Evolutionary conservation across 2,329 filamentous ascomycete genomes (phyloP).

Genomic region (Phaeosphaeriaceae sp.): DNA sequence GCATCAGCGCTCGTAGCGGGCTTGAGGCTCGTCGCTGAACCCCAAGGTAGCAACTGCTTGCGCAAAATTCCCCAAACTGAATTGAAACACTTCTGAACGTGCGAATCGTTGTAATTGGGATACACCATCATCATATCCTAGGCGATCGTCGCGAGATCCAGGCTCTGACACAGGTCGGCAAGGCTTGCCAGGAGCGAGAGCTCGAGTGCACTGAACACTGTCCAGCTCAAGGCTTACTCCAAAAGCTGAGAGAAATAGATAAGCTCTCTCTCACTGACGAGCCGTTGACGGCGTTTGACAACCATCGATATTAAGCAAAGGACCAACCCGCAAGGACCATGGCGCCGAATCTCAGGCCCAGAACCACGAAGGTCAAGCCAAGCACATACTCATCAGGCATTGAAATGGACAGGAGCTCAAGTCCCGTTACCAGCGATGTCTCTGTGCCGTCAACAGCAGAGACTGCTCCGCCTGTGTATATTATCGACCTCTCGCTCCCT

Average conservation of each 20-base stretch:
- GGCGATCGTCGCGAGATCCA: too few species aligned
- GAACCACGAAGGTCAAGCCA: not conserved
- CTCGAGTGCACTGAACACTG: too few species aligned
- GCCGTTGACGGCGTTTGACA: too few species aligned
- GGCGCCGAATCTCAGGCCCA: not conserved
- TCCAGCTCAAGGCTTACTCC: too few species aligned
- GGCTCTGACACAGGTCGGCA: too few species aligned
- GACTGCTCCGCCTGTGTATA: constrained; percentile 47
- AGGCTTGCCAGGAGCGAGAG: too few species aligned
- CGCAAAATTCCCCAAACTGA: not conserved
- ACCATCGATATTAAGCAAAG: too few species aligned
- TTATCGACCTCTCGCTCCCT: constrained; percentile 63
- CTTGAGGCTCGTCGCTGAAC: not conserved
- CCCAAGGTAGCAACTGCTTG: not conserved
- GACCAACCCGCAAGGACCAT: not conserved
- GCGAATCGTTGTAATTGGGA: too few species aligned
- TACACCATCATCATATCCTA: too few species aligned
- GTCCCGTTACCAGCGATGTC: not conserved
- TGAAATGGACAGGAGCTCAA: not conserved
- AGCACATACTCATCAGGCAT: not conserved
- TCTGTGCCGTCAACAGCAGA: not conserved
- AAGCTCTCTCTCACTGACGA: too few species aligned
- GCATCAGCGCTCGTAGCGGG: not conserved
- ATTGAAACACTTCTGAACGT: too few species aligned
- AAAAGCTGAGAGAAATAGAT: too few species aligned